Conservation (phyloP, 2,329 filamentous ascomycete genomes). For the Sporothrix humicola region DNA sequence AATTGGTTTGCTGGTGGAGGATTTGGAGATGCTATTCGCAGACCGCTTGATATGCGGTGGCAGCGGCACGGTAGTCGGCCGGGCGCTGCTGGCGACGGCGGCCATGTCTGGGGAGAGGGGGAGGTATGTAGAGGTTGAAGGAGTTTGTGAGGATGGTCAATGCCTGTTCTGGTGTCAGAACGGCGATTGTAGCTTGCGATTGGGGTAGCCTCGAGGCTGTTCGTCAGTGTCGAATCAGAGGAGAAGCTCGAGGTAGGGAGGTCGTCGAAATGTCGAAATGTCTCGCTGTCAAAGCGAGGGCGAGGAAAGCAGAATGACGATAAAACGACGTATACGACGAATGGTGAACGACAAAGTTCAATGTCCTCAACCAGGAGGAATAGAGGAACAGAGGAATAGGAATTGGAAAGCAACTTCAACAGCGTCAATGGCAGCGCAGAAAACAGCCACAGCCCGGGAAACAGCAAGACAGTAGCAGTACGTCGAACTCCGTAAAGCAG, state of each 20-base stretch:
- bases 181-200: no score
- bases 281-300: constrained; percentile 29
- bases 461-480: no score
- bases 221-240: not conserved
- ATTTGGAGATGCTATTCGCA: not conserved
- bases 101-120: constrained; percentile 20
- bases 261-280: not conserved
- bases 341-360: no score
- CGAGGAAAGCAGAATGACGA: not conserved
- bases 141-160: not conserved
- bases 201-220: not conserved
- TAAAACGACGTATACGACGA: no score
- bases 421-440: not conserved
- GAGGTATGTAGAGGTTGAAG: not conserved
- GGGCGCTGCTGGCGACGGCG: constrained; percentile 25
- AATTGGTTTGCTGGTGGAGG: not conserved
- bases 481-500: no score
- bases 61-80: constrained; percentile 23
- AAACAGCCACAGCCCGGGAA: not conserved
- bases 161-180: no score
- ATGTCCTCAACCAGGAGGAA: constrained; percentile 31
- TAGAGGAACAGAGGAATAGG: not conserved
- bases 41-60: constrained; percentile 26
- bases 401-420: constrained; percentile 16
- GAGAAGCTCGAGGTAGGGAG: not conserved